These are phyloP conservation scores for Pseudozyma thailandica DNA, from an alignment of 1,284 basidiomycete genomes.

Conservation along the genomic window DNA sequence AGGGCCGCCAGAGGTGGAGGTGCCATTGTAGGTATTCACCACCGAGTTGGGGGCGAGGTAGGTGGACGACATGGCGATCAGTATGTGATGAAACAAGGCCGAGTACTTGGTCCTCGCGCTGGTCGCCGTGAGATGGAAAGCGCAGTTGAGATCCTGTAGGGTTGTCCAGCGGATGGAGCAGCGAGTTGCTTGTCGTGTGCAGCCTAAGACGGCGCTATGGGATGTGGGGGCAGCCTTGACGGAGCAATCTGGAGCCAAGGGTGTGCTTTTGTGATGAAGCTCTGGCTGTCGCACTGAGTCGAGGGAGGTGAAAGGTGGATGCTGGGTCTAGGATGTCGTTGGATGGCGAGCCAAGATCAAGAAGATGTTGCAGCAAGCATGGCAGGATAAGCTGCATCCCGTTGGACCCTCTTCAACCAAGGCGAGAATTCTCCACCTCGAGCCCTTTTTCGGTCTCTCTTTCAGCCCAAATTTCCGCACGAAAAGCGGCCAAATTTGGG, in stretches of 20 bases:
- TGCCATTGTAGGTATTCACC: slow-evolving; percentile 34
- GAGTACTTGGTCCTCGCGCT: neutral
- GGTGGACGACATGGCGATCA: slow-evolving; percentile 49
- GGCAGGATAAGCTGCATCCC: neutral
- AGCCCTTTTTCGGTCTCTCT: neutral
- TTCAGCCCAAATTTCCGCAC: slow-evolving; percentile 13
- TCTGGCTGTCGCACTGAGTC: too few relatives aligned
- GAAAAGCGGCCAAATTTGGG: slow-evolving; percentile 1
- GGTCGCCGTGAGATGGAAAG: neutral
- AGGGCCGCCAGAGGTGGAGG: slow-evolving; percentile 12
- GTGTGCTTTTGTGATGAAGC: too few relatives aligned
- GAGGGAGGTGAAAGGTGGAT: too few relatives aligned
- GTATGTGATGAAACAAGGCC: too few relatives aligned
- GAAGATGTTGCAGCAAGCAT: neutral
- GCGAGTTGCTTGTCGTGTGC: too few relatives aligned
- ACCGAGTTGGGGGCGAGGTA: slow-evolving; percentile 44
- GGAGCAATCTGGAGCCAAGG: too few relatives aligned
- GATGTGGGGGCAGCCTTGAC: too few relatives aligned
- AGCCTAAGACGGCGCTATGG: too few relatives aligned
- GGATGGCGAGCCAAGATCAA: neutral
- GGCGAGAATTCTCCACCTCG: slow-evolving; percentile 22
- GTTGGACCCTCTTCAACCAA: slow-evolving; percentile 22
- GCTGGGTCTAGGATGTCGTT: neutral
- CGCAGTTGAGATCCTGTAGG: too few relatives aligned
- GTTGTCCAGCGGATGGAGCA: too few relatives aligned